These are phyloP conservation scores for Myxozyma monticola DNA, from an alignment of 805 yeast species.

Conservation along the genomic window DNA sequence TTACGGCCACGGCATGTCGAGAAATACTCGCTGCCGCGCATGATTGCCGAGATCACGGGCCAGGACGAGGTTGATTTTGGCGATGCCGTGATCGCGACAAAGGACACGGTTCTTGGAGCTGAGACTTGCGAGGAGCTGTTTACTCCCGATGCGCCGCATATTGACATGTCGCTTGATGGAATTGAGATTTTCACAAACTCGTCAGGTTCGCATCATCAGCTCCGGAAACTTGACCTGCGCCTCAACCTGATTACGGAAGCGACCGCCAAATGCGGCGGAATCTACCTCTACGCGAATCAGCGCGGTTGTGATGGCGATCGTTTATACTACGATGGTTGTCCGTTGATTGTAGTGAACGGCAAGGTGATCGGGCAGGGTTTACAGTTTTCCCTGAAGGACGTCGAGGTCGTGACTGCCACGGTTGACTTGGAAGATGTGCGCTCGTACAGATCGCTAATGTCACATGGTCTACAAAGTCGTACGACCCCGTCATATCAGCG, in stretches of 20 bases:
- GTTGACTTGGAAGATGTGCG: constrained; percentile 91
- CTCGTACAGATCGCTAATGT: constrained; percentile 70
- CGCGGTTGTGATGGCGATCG: constrained; percentile 99
- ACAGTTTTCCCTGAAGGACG: constrained; percentile 86
- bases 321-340: constrained; percentile 95
- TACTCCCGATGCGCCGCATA: constrained; percentile 95
- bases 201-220: constrained; percentile 96
- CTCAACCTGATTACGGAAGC: constrained; percentile 86
- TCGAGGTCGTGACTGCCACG: constrained; percentile 94
- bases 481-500: constrained; percentile 47
- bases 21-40: constrained; percentile 66
- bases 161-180: constrained; percentile 88
- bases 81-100: constrained; percentile 81
- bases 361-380: constrained; percentile 87
- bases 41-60: constrained; percentile 63
- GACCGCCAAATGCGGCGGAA: constrained; percentile 94
- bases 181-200: constrained; percentile 97
- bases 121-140: constrained; percentile 98
- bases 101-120: constrained; percentile 90
- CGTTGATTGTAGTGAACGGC: constrained; percentile 90
- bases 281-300: constrained; percentile 90
- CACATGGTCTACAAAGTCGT: constrained; percentile 72
- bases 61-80: constrained; percentile 78
- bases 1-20: constrained; percentile 74
- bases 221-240: constrained; percentile 83